phyloP scores from a whole-genome alignment of 2,329 filamentous ascomycete species.

The Teratosphaeria zuluensis region DNA sequence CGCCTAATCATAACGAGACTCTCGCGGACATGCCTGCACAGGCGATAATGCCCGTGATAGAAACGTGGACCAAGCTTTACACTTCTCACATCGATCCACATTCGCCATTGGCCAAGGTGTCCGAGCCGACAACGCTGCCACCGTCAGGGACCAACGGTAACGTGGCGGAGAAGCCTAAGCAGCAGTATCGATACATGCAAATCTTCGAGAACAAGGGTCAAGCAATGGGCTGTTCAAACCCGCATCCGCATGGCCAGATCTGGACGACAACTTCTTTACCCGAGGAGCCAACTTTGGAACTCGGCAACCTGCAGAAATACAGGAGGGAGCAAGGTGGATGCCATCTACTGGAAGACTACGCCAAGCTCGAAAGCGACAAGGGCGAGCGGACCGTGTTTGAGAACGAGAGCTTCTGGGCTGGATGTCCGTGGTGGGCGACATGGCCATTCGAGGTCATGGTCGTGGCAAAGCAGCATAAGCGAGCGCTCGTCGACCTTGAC shows the following conservation, averaged over 20 bases:
- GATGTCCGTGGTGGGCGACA: constrained; percentile 95
- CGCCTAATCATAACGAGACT: constrained; percentile 79
- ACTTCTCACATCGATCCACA: constrained; percentile 64
- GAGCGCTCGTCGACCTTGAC: constrained; percentile 73
- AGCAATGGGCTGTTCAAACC: constrained; percentile 98
- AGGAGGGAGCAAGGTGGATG: constrained; percentile 58
- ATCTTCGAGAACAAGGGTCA: constrained; percentile 99
- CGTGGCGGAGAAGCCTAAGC: constrained; percentile 46
- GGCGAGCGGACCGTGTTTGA: constrained; percentile 79
- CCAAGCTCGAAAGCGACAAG: constrained; percentile 69
- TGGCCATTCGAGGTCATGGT: constrained; percentile 98
- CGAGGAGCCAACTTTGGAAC: constrained; percentile 75
- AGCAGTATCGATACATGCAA: constrained; percentile 93
- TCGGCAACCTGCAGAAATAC: constrained; percentile 71
- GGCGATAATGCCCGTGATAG: constrained; percentile 72
- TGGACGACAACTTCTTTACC: constrained; percentile 90
- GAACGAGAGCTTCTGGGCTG: constrained; percentile 72
- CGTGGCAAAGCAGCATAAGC: constrained; percentile 71
- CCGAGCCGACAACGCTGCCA: constrained; percentile 37
- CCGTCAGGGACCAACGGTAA: constrained; percentile 30
- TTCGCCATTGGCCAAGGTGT: constrained; percentile 50
- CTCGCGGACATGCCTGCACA: constrained; percentile 74
- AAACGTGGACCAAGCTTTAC: constrained; percentile 90
- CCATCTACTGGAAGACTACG: constrained; percentile 80
- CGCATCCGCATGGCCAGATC: constrained; percentile 91